phyloP scores from a whole-genome alignment of 2,329 filamentous ascomycete genomes.

The Mycosphaerella arachidis region DNA sequence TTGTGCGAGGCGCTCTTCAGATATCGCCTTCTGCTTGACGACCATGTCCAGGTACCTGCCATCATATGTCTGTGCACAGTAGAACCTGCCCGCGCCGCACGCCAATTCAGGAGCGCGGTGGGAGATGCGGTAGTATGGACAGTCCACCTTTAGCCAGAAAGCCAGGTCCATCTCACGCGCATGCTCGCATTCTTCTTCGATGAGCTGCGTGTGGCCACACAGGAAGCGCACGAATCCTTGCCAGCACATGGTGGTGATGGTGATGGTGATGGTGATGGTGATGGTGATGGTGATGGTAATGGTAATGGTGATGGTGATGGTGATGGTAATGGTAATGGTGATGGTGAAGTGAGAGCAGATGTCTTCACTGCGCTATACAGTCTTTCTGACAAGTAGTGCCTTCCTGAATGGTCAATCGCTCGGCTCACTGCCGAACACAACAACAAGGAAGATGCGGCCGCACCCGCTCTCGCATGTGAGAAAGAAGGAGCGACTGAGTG shows the following conservation, averaged over 20 bases:
- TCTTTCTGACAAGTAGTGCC: not conserved
- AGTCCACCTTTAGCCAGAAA: conserved; percentile 18
- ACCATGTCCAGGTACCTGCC: conserved; percentile 13
- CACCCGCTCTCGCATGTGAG: not conserved
- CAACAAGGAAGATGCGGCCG: not conserved
- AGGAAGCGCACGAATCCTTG: conserved; percentile 18
- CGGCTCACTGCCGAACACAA: not conserved
- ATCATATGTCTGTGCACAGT: conserved; percentile 13
- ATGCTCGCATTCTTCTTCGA: conserved; percentile 13
- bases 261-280: not conserved
- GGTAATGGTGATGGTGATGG: not conserved
- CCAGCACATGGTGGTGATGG: conserved; percentile 25
- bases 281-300: not conserved
- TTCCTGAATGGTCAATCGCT: not conserved
- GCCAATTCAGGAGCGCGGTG: not conserved
- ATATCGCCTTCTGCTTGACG: not conserved
- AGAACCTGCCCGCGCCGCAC: conserved; percentile 17
- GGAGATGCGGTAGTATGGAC: conserved; percentile 14
- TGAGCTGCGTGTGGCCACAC: conserved; percentile 25
- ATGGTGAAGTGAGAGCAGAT: not conserved
- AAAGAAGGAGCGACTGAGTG: not conserved
- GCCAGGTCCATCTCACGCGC: conserved; percentile 15
- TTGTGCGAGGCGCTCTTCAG: not conserved
- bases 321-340: not conserved
- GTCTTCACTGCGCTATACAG: not conserved